Percentiles rank a stretch among this genome's conserved stretches.
These are phyloP conservation scores for Cynanchum wilfordii DNA, from an alignment of 257 asterid genomes.

Conservation along the genomic window DNA sequence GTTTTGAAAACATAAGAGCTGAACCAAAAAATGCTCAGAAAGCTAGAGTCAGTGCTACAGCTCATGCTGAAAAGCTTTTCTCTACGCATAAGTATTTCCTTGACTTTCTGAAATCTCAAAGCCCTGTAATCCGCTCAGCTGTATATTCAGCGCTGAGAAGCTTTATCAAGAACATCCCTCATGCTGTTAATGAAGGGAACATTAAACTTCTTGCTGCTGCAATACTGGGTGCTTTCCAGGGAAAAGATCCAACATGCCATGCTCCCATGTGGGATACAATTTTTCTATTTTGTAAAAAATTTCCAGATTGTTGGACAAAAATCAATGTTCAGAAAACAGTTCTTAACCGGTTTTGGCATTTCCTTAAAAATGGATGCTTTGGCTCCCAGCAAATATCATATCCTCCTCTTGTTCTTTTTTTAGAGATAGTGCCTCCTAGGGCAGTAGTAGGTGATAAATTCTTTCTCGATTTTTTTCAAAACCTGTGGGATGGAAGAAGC, in stretches of 20 bases:
- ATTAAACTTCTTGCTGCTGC: conserved; percentile 63
- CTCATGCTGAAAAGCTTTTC: conserved; percentile 63
- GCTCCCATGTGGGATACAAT: conserved; percentile 89
- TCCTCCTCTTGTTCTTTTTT: conserved; percentile 70
- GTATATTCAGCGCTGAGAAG: conserved; percentile 73
- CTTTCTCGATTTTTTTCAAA: conserved; percentile 67
- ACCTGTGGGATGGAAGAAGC: conserved; percentile 85
- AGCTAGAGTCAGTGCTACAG: conserved; percentile 61
- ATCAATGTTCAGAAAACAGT: conserved; percentile 73
- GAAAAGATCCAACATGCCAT: conserved; percentile 78
- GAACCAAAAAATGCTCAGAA: conserved; percentile 72
- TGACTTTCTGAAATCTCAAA: conserved; percentile 73
- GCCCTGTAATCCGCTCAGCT: conserved; percentile 77
- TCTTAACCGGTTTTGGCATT: conserved; percentile 60
- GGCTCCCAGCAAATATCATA: conserved; percentile 96
- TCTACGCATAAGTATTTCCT: conserved; percentile 61
- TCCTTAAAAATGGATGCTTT: conserved; percentile 89
- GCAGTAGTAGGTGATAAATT: conserved; percentile 60
- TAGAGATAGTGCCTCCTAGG: conserved; percentile 67
- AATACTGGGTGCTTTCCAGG: conserved; percentile 89
- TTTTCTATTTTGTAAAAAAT: conserved; percentile 51
- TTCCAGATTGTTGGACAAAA: conserved; percentile 73
- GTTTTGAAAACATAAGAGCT: conserved; percentile 44
- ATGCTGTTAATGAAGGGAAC: conserved; percentile 61
- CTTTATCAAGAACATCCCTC: conserved; percentile 69